These are phyloP conservation scores for Pterocarpus santalinus DNA, from an alignment of 306 rosid genomes.

Conservation along the genomic window DNA sequence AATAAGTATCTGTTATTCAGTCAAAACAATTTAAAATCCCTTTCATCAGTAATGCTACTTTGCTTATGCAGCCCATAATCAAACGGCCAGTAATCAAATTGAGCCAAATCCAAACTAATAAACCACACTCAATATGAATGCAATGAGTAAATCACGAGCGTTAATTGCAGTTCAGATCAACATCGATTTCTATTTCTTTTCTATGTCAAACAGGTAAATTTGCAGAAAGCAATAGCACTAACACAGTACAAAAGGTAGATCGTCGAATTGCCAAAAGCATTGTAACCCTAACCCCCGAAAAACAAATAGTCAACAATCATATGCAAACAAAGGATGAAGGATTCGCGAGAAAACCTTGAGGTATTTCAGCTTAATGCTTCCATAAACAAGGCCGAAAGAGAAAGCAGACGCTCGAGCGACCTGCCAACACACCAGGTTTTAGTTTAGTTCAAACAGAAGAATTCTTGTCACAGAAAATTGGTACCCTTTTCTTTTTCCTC, in stretches of 20 bases:
- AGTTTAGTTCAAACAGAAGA: neutral
- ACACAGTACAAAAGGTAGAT: constrained; percentile 1
- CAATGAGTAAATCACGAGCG: neutral
- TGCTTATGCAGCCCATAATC: neutral
- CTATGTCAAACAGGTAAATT: no score
- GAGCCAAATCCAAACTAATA: no score
- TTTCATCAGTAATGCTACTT: neutral
- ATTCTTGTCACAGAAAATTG: neutral
- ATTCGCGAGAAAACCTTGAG: constrained; percentile 64
- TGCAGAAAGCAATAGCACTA: no score
- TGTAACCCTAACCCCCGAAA: neutral
- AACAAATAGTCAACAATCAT: neutral
- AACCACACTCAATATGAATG: neutral
- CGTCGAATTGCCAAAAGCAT: neutral
- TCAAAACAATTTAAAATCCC: neutral
- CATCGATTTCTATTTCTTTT: no score
- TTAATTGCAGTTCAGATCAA: no score
- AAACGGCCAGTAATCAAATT: no score
- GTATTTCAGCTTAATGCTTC: constrained; percentile 81
- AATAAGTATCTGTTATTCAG: neutral
- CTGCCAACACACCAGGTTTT: constrained; percentile 43
- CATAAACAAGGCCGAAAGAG: constrained; percentile 85
- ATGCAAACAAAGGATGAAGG: neutral
- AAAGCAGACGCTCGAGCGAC: constrained; percentile 94
- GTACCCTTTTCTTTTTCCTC: neutral